Evolutionary conservation across 768 basidiomycete genomes (phyloP), one percentile per base, ranked within the genome.

Genomic region (Lyophyllum atratum): DNA sequence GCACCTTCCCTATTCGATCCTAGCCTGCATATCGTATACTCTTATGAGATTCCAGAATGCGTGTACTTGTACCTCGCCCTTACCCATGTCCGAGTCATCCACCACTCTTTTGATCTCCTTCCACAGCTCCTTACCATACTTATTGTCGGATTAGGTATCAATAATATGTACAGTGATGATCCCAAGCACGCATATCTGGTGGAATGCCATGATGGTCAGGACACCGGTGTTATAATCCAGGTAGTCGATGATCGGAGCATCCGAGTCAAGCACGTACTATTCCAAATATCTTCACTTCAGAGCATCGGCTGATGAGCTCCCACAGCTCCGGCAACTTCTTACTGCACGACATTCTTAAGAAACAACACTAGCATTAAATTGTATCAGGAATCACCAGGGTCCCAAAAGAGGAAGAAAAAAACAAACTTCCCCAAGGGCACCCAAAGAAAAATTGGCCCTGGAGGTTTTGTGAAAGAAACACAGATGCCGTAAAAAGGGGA

Each of bases 331-430:
- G 39, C 15, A n/a, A 15, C n/a, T 40, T n/a, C 39, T 40, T 40
- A n/a, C 39, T n/a, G 5, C n/a, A 10, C n/a, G 39, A 5, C 31
- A 11, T 3, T 17, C 12, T 40, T 25, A 51, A 15, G 21, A 51
- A 25, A 25, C 21, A 25, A 49, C 21, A 24, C 15, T 15, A 39
- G 39, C 21, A 40, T n/a, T 46, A 10, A 44, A 34, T 46, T 37
- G 12, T 46, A 39, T 54, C 34, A 34, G 54, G 47, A 55, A 42
- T 26, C 47, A 49, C 54, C 47, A 55, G 47, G 54, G 34, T 40
- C 47, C 54, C 31, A 45, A 45, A n/a, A n/a, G n/a, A n/a, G 10
- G 29, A 12, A 44, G 46, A 45, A 31, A 40, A 37, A 29, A 15
- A 54, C 11, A 5, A 42, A 21, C 43, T n/a, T 28, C 53, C 17